phyloP scores from a whole-genome alignment of 805 yeast species.

The Metschnikowia picachoensis region DNA sequence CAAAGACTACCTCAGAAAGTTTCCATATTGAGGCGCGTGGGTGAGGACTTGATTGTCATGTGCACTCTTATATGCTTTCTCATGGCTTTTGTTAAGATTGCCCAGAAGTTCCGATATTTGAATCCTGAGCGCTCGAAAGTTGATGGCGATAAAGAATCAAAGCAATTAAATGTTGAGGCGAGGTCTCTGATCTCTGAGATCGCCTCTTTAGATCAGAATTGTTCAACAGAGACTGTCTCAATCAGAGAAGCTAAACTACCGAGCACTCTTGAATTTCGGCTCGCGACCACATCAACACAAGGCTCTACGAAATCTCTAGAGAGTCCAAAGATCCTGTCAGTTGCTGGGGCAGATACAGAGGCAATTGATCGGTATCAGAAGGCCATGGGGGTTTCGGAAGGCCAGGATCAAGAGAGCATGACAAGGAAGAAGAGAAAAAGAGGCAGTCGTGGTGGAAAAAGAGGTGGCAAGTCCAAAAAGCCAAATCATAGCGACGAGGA shows the following conservation, averaged over 20 bases:
- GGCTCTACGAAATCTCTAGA: no score
- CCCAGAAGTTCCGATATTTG: constrained; percentile 9
- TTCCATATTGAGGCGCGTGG: constrained; percentile 27
- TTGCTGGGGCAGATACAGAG: not conserved
- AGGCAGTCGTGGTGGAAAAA: constrained; percentile 82
- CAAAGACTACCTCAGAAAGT: constrained; percentile 4
- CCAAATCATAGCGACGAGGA: constrained; percentile 32
- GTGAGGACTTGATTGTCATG: constrained; percentile 51
- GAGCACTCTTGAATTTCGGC: not conserved
- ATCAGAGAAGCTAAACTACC: not conserved
- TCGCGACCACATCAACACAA: no score
- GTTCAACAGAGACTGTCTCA: constrained; percentile 2
- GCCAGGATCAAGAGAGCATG: constrained; percentile 10
- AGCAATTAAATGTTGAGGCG: not conserved
- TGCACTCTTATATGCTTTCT: constrained; percentile 33
- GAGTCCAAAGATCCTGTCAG: no score
- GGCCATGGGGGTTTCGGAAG: constrained; percentile 8
- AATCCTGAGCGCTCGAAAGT: constrained; percentile 2
- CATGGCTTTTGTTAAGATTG: constrained; percentile 28
- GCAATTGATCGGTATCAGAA: not conserved
- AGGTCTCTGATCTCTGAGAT: not conserved
- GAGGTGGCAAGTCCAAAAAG: constrained; percentile 33
- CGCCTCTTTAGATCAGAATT: not conserved
- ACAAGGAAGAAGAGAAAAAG: constrained; percentile 65
- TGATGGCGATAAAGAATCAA: not conserved